Evolutionary conservation across 1,284 basidiomycete genomes (phyloP), one percentile per base, ranked within the genome.

Genomic region (Moniliella sp.): DNA sequence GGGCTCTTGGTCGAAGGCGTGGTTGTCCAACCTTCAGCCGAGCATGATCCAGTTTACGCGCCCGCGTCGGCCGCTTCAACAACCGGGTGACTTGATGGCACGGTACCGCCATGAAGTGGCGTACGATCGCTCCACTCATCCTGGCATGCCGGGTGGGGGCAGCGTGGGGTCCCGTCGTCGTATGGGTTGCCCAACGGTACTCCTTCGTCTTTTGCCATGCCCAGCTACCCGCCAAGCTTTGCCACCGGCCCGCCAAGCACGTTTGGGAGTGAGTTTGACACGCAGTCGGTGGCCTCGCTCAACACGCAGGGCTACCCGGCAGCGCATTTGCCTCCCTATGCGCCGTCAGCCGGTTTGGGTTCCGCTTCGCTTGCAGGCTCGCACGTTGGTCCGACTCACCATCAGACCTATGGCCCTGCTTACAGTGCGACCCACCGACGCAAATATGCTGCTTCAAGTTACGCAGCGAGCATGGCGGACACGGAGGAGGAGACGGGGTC

Each of bases 1-100:
- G 74, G 68, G 35, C 76, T 74, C 51, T 74, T 99, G 30, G 91
- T 99, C 16, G 91, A 99, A 62, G 91, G 91, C 2, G 82, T 86
- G 1, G n/a, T 68, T 99, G 32, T 88, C 75, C 62, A 97, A 99
- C 63, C 66, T 99, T 23, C 91, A 94, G 61, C 71, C 83, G 4
- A 86, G 81, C 64, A 88, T 97, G 86, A 93, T 97, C 36, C 91
- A 94, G 60, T 94, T 99, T 65, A 36, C 33, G 30, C 44, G 42
- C 30, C 50, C 50, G 15, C 37, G 48, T 12, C 36, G 50, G 15
- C 48, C 49, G 5, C 33, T 54, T 33, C 48, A 54, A 34, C 49
- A 47, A 36, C 50, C 50, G 2, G 50, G 50, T 12, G 50, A 54
- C 19, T 40, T 54, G 5, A 45, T 42, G 35, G 48, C 50, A n/a